These are phyloP conservation scores for Albifimbria verrucaria DNA, from an alignment of 2,329 filamentous ascomycete species.

Conservation along the genomic window DNA sequence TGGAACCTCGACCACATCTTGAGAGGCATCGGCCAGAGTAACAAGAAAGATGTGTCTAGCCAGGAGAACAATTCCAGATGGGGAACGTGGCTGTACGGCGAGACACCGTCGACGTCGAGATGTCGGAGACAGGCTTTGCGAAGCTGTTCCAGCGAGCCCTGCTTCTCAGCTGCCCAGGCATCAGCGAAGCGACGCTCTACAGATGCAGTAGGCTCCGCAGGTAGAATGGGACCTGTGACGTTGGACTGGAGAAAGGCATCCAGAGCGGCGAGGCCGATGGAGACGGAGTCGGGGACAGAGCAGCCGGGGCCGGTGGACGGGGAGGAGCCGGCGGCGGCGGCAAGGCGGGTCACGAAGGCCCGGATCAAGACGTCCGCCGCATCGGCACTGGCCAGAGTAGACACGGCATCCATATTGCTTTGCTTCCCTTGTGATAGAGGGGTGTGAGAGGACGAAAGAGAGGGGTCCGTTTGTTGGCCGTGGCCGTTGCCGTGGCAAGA, in stretches of 20 bases:
- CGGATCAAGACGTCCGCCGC: background rate
- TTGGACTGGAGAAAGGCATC: slow-evolving; percentile 82
- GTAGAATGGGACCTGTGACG: slow-evolving; percentile 80
- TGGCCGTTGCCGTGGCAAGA: no score
- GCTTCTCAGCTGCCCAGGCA: slow-evolving; percentile 24
- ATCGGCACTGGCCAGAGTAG: background rate
- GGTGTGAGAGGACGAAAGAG: background rate
- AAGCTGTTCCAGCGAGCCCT: slow-evolving; percentile 33
- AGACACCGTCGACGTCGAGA: slow-evolving; percentile 79
- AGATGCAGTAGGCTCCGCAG: slow-evolving; percentile 14
- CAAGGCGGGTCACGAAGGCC: background rate
- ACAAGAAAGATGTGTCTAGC: slow-evolving; percentile 51
- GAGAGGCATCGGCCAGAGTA: slow-evolving; percentile 14
- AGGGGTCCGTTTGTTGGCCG: no score
- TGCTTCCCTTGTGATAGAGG: no score
- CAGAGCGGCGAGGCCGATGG: slow-evolving; percentile 42
- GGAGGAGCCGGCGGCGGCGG: slow-evolving; percentile 4
- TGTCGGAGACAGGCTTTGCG: slow-evolving; percentile 60
- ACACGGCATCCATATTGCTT: background rate
- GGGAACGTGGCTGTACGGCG: slow-evolving; percentile 80
- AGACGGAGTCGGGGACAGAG: slow-evolving; percentile 14
- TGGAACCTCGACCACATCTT: slow-evolving; percentile 20
- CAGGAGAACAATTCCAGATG: slow-evolving; percentile 80
- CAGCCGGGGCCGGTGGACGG: slow-evolving; percentile 3
- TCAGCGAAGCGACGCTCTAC: slow-evolving; percentile 38